Evolutionary conservation across 768 basidiomycete genomes (phyloP).

Genomic region (Rhizopogon roseolus): DNA sequence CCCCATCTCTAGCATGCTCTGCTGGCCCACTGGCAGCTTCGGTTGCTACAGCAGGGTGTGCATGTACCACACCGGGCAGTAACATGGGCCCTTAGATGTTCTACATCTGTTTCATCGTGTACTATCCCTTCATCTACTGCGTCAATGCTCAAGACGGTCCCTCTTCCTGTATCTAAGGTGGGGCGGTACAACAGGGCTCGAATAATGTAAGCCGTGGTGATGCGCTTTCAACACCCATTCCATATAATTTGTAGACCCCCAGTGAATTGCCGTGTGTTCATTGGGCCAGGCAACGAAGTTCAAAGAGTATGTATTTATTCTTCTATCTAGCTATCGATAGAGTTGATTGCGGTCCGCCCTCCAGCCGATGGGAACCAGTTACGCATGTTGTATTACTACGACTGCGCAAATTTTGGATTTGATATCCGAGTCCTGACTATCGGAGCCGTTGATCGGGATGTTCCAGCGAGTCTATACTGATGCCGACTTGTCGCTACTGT

Average conservation of each 20-base stretch:
- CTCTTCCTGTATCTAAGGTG: neutral
- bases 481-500: conserved; percentile 35
- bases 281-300: conserved; percentile 1
- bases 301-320: neutral
- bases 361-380: conserved; percentile 34
- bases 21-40: neutral
- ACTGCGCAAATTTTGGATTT: conserved; percentile 20
- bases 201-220: neutral
- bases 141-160: neutral
- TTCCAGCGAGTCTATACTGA: conserved; percentile 44
- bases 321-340: neutral
- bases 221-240: neutral
- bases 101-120: neutral
- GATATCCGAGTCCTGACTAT: neutral
- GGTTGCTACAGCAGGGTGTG: neutral
- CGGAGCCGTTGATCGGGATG: neutral
- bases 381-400: conserved; percentile 48
- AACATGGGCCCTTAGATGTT: neutral
- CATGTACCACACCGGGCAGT: neutral
- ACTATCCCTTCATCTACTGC: neutral
- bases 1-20: neutral
- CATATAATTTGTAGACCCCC: neutral
- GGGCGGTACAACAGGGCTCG: neutral
- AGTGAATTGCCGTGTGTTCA: neutral
- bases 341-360: neutral